A percentile compares a stretch with the other conserved stretches of the same genome.
phyloP scores from a whole-genome alignment of 768 basidiomycete species.

The Jaapia argillacea region DNA sequence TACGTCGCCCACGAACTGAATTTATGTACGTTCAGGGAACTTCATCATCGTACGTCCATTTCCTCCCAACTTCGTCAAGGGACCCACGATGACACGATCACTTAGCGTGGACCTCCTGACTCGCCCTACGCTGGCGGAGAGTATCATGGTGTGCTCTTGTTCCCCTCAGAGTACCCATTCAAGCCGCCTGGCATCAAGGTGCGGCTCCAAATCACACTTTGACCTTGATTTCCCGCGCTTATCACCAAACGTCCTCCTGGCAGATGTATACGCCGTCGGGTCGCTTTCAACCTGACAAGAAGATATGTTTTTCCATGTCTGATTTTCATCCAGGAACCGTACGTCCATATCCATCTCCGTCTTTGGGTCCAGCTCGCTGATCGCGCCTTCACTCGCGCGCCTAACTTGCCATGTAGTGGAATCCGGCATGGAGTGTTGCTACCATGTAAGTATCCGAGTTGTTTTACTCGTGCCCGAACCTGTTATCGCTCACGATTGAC shows the following conservation, averaged over 20 bases:
- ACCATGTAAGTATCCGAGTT: conserved; percentile 60
- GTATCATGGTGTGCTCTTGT: conserved; percentile 87
- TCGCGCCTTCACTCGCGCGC: neutral
- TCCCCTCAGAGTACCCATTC: conserved; percentile 93
- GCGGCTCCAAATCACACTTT: conserved; percentile 10
- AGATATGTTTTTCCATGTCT: conserved; percentile 98
- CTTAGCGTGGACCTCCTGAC: conserved; percentile 86
- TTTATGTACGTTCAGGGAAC: conserved; percentile 54
- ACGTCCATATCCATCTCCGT: conserved; percentile 21
- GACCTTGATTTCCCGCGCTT: too few species aligned
- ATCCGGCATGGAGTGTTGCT: conserved; percentile 91
- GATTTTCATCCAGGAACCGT: conserved; percentile 89
- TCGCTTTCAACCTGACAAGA: conserved; percentile 84
- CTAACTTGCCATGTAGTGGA: conserved; percentile 48
- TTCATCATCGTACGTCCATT: conserved; percentile 83
- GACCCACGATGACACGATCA: too few species aligned
- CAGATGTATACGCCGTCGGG: conserved; percentile 93
- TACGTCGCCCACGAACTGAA: too few species aligned
- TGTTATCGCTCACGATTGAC: too few species aligned
- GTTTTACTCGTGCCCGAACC: neutral
- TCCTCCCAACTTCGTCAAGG: too few species aligned
- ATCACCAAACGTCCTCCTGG: too few species aligned
- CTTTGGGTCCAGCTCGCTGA: conserved; percentile 1
- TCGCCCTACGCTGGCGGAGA: conserved; percentile 88
- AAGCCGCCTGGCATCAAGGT: conserved; percentile 97